These are phyloP conservation scores for Teunomyces pallodes DNA, from an alignment of 805 yeast genomes.

Conservation along the genomic window DNA sequence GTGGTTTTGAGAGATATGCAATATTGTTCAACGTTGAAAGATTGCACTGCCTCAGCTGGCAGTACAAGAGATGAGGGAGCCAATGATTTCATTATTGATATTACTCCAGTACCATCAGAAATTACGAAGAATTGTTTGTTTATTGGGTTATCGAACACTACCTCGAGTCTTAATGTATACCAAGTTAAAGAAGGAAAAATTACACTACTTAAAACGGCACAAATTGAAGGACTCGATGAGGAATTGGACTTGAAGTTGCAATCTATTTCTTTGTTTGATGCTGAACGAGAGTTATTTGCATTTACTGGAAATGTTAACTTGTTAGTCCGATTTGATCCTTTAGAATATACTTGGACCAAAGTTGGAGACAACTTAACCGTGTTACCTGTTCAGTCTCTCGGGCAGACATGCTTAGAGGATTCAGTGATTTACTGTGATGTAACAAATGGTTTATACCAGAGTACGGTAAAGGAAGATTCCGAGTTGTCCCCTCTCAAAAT, in stretches of 20 bases:
- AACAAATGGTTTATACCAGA: conserved; percentile 5
- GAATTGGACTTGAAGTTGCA: conserved; percentile 4
- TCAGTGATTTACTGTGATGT: conserved; percentile 3
- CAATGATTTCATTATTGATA: neutral
- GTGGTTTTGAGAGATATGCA: neutral
- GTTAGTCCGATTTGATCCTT: conserved; percentile 5
- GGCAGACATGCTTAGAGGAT: neutral
- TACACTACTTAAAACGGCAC: neutral
- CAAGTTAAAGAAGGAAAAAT: neutral
- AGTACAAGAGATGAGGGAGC: too few relatives aligned
- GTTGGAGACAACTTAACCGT: neutral
- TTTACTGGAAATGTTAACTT: conserved; percentile 18
- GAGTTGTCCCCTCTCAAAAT: neutral
- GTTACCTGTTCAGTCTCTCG: neutral
- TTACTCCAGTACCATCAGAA: neutral
- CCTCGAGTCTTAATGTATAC: neutral
- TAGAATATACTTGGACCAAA: neutral
- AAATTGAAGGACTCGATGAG: neutral
- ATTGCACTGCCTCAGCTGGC: neutral
- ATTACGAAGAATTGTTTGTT: neutral
- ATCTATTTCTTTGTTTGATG: conserved; percentile 13
- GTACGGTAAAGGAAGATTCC: neutral
- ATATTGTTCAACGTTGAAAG: neutral
- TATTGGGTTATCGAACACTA: conserved; percentile 3
- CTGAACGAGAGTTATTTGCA: conserved; percentile 10